Conservation (phyloP, 176 grass and related monocot genomes). For the Dactylis glomerata region DNA sequence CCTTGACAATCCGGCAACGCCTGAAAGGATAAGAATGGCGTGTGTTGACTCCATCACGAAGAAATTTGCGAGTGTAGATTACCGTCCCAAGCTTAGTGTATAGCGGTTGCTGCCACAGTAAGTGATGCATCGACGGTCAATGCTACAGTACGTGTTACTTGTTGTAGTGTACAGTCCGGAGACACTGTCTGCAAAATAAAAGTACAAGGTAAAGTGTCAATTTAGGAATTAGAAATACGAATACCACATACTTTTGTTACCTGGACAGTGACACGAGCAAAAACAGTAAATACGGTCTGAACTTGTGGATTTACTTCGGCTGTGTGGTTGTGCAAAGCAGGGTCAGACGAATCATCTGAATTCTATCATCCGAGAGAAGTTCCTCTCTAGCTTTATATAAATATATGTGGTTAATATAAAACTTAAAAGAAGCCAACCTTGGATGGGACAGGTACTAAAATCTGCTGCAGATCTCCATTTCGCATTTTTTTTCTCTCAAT, state of each 20-base stretch:
- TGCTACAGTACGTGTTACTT: neutral
- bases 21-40: constrained; percentile 92
- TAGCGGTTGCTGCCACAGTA: constrained; percentile 20
- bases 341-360: too few relatives aligned
- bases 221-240: neutral
- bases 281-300: neutral
- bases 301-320: neutral
- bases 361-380: too few relatives aligned
- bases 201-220: neutral
- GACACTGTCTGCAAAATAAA: neutral
- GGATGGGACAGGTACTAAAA: too few relatives aligned
- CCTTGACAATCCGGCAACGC: constrained; percentile 82
- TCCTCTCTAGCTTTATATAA: too few relatives aligned
- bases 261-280: neutral
- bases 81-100: constrained; percentile 82
- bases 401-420: too few relatives aligned
- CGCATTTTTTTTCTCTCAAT: too few relatives aligned
- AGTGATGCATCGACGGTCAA: neutral
- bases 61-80: constrained; percentile 57
- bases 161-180: neutral
- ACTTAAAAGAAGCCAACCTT: too few relatives aligned
- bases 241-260: neutral
- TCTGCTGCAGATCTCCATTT: too few relatives aligned
- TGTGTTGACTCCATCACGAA: constrained; percentile 78
- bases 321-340: neutral